Conservation (phyloP, 768 basidiomycete genomes). For the Trichaptum fuscoviolaceum region DNA sequence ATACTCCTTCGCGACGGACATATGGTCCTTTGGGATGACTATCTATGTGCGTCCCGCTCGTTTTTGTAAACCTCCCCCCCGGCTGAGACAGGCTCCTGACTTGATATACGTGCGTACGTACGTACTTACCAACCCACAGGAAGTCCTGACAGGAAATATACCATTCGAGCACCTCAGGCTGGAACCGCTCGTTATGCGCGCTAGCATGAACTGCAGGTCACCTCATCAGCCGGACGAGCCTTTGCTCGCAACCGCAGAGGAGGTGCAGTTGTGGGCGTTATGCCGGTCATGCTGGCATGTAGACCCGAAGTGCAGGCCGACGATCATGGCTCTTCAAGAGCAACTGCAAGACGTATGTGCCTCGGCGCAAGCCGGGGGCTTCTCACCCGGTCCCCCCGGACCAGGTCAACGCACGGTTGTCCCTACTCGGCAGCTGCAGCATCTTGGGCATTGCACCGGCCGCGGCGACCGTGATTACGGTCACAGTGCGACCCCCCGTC, state of each 20-base stretch:
- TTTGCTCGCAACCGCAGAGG: neutral
- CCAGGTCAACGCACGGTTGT: too few relatives aligned
- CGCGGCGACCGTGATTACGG: too few relatives aligned
- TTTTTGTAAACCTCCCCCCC: too few relatives aligned
- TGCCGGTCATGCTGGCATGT: neutral
- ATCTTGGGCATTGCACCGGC: too few relatives aligned
- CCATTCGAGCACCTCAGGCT: neutral
- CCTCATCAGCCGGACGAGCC: neutral
- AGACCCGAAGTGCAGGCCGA: neutral
- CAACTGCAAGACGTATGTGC: neutral
- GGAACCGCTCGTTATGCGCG: neutral
- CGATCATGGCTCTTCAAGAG: neutral
- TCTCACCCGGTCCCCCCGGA: too few relatives aligned
- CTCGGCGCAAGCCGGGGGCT: too few relatives aligned
- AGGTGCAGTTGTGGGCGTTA: neutral
- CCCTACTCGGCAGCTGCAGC: too few relatives aligned
- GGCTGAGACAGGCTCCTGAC: too few relatives aligned
- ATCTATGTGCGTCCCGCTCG: neutral
- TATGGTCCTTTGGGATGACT: conserved; percentile 3
- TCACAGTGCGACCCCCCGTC: too few relatives aligned
- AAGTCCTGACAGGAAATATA: neutral
- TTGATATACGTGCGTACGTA: too few relatives aligned
- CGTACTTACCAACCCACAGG: neutral
- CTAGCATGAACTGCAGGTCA: neutral
- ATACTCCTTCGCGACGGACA: neutral